Evolutionary conservation across 495 filamentous ascomycete genomes (phyloP).

Genomic region (Penicillium odoratum): DNA sequence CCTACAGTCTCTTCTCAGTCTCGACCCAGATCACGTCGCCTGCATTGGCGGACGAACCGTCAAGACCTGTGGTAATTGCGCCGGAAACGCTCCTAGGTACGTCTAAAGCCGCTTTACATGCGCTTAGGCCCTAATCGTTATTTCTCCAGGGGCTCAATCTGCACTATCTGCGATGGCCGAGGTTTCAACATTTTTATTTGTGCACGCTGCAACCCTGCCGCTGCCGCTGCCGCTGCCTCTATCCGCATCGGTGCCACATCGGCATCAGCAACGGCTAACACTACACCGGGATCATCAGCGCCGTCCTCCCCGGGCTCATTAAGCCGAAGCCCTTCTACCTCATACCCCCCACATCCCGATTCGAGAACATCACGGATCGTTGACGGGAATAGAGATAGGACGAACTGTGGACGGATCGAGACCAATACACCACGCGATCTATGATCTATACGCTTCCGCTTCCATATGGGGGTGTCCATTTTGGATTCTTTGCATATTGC

Average conservation of each 20-base stretch:
- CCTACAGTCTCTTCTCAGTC: constrained; percentile 20
- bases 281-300: constrained; percentile 29
- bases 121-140: neutral
- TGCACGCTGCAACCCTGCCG: constrained; percentile 36
- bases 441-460: constrained; percentile 2
- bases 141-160: constrained; percentile 30
- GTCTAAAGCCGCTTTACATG: neutral
- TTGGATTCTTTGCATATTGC: neutral
- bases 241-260: constrained; percentile 5
- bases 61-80: constrained; percentile 38
- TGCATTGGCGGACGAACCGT: constrained; percentile 42
- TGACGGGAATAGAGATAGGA: constrained; percentile 17
- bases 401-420: constrained; percentile 26
- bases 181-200: constrained; percentile 43
- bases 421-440: constrained; percentile 24
- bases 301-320: constrained; percentile 32
- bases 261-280: constrained; percentile 15
- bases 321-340: constrained; percentile 36
- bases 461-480: neutral
- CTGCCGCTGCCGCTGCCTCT: constrained; percentile 22
- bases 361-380: constrained; percentile 12
- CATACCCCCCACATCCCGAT: constrained; percentile 27
- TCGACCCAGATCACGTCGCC: constrained; percentile 38
- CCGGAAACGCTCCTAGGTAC: constrained; percentile 45
- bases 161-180: constrained; percentile 34